phyloP scores from a whole-genome alignment of 2,329 filamentous ascomycete genomes.

The Fusarium bactridioides region DNA sequence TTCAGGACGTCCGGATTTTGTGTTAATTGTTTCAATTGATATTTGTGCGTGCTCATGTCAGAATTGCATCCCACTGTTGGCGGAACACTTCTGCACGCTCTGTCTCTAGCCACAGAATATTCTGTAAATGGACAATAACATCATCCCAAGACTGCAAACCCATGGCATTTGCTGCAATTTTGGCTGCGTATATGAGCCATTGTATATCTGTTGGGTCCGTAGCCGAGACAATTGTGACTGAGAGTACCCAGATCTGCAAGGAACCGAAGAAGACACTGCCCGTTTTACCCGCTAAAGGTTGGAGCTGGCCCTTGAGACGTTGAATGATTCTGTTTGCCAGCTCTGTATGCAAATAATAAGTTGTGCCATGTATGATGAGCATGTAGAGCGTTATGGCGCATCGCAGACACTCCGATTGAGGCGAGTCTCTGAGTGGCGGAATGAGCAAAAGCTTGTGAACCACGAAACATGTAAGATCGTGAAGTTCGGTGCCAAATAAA shows the following conservation, averaged over 20 bases:
- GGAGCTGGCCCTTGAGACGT: slow-evolving; percentile 45
- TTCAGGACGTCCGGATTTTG: neutral
- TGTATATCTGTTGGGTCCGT: slow-evolving; percentile 37
- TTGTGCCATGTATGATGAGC: slow-evolving; percentile 61
- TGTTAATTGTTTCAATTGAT: neutral
- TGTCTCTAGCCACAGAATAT: slow-evolving; percentile 30
- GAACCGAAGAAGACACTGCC: slow-evolving; percentile 21
- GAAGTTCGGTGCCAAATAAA: slow-evolving; percentile 54
- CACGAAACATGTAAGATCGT: slow-evolving; percentile 64
- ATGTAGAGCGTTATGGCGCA: slow-evolving; percentile 59
- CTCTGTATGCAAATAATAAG: slow-evolving; percentile 61
- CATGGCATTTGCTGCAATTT: neutral
- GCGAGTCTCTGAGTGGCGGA: neutral
- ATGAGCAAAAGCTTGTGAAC: slow-evolving; percentile 57
- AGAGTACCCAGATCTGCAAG: slow-evolving; percentile 53
- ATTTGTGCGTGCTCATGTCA: slow-evolving; percentile 2
- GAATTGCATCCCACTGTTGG: slow-evolving; percentile 22
- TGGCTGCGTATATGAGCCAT: slow-evolving; percentile 44
- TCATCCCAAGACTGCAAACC: slow-evolving; percentile 25
- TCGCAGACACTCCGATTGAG: slow-evolving; percentile 53
- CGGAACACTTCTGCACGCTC: slow-evolving; percentile 17
- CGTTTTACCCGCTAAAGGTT: slow-evolving; percentile 5
- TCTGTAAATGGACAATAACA: slow-evolving; percentile 14
- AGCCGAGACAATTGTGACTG: slow-evolving; percentile 51
- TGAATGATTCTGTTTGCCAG: slow-evolving; percentile 48